A percentile compares a stretch with the other conserved stretches of the same genome.
Conservation (phyloP, 1,284 basidiomycete species). For the Pulchroboletus neoregius region DNA sequence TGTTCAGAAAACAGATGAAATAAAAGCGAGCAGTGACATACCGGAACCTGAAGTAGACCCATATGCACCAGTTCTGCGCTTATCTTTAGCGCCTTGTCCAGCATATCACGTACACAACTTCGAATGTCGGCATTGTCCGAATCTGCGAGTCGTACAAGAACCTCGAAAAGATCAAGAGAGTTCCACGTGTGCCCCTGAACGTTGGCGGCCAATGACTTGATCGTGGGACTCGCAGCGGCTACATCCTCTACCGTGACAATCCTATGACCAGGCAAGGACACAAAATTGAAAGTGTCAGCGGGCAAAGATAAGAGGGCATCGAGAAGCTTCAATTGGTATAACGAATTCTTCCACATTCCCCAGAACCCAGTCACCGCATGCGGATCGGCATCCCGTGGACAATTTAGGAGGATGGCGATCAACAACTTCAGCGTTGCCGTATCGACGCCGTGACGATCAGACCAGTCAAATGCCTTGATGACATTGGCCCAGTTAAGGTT, state of each 20-base stretch:
- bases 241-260: conserved; percentile 87
- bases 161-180: conserved; percentile 86
- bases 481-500: conserved; percentile 76
- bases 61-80: conserved; percentile 94
- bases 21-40: conserved; percentile 31
- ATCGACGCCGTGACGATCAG: conserved; percentile 75
- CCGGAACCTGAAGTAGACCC: conserved; percentile 87
- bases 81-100: conserved; percentile 89
- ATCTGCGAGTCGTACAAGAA: conserved; percentile 75
- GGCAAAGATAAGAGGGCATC: conserved; percentile 86
- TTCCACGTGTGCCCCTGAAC: conserved; percentile 94
- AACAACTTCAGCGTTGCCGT: conserved; percentile 78
- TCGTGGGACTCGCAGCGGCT: conserved; percentile 77
- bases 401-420: conserved; percentile 74
- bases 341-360: conserved; percentile 79
- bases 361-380: conserved; percentile 81
- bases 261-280: conserved; percentile 73
- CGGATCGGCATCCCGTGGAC: conserved; percentile 63
- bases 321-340: conserved; percentile 84
- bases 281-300: conserved; percentile 88
- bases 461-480: conserved; percentile 74
- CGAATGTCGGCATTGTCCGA: conserved; percentile 70
- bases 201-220: conserved; percentile 78
- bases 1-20: conserved; percentile 1
- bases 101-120: conserved; percentile 78